Conservation (phyloP, 1,139 yeast genomes). For the Hansenula anomala region DNA sequence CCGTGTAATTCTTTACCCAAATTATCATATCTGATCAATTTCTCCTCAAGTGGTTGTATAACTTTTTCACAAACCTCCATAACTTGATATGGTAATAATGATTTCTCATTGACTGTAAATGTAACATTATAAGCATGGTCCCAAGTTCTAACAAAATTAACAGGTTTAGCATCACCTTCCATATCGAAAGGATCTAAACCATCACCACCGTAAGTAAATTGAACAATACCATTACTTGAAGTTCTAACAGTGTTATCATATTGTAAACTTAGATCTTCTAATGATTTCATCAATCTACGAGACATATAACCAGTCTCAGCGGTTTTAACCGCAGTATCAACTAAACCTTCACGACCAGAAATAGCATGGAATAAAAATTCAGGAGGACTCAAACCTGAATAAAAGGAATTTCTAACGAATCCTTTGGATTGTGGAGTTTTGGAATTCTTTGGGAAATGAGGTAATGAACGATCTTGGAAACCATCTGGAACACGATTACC, state of each 20-base stretch:
- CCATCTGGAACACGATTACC: constrained; percentile 99
- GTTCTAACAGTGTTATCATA: constrained; percentile 95
- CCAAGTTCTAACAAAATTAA: constrained; percentile 92
- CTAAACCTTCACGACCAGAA: constrained; percentile 99
- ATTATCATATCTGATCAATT: constrained; percentile 65
- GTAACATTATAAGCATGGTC: constrained; percentile 81
- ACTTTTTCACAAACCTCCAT: constrained; percentile 48
- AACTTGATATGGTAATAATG: constrained; percentile 71
- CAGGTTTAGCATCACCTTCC: constrained; percentile 99
- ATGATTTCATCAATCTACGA: constrained; percentile 95
- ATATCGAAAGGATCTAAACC: constrained; percentile 97
- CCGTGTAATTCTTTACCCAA: constrained; percentile 51
- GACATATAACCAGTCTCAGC: constrained; percentile 99
- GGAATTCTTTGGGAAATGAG: constrained; percentile 94
- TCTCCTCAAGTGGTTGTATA: constrained; percentile 56
- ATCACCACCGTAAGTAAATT: constrained; percentile 97
- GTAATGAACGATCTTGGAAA: constrained; percentile 95
- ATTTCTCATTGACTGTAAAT: constrained; percentile 46
- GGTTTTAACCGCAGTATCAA: constrained; percentile 98
- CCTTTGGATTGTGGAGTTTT: constrained; percentile 98
- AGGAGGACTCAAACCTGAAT: constrained; percentile 89
- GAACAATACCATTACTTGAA: constrained; percentile 93
- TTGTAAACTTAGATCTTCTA: constrained; percentile 91
- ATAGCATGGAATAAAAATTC: constrained; percentile 98
- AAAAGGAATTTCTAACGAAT: constrained; percentile 94